Evolutionary conservation across 2,329 filamentous ascomycete species (phyloP).

Genomic region (Cladorrhinum sp.): DNA sequence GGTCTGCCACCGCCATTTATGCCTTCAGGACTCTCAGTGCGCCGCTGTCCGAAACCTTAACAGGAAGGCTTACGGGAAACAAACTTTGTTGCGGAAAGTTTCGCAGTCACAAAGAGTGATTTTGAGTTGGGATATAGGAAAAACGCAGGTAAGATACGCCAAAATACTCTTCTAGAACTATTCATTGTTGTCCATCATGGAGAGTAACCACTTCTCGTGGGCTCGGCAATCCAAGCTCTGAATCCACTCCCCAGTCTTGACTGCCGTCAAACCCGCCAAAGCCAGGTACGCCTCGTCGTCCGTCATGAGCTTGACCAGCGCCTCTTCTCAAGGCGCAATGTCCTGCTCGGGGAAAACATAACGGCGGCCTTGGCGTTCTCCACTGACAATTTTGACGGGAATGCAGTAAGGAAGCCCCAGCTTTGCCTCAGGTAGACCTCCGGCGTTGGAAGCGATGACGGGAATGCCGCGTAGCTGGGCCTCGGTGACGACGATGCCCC

Average conservation of each 20-base stretch:
- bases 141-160: not conserved
- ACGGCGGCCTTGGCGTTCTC: constrained; percentile 21
- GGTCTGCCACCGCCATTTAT: too few species aligned
- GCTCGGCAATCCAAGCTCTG: constrained; percentile 15
- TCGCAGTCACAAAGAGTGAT: too few species aligned
- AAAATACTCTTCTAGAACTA: not conserved
- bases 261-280: constrained; percentile 19
- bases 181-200: constrained; percentile 21
- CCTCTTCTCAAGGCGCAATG: constrained; percentile 22
- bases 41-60: too few species aligned
- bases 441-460: constrained; percentile 27
- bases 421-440: constrained; percentile 27
- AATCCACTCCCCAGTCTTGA: constrained; percentile 22
- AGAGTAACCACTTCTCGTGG: constrained; percentile 27
- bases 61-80: too few species aligned
- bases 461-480: constrained; percentile 29
- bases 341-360: constrained; percentile 26
- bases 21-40: too few species aligned
- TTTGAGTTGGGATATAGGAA: not conserved
- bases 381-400: constrained; percentile 25
- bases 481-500: constrained; percentile 28
- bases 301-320: constrained; percentile 21
- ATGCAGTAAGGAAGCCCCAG: constrained; percentile 25
- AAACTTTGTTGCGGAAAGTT: too few species aligned
- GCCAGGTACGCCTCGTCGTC: constrained; percentile 18